A percentile compares a stretch with the other conserved stretches of the same genome.
phyloP scores from a whole-genome alignment of 2,329 filamentous ascomycete genomes.

The Aspergillus bombycis region DNA sequence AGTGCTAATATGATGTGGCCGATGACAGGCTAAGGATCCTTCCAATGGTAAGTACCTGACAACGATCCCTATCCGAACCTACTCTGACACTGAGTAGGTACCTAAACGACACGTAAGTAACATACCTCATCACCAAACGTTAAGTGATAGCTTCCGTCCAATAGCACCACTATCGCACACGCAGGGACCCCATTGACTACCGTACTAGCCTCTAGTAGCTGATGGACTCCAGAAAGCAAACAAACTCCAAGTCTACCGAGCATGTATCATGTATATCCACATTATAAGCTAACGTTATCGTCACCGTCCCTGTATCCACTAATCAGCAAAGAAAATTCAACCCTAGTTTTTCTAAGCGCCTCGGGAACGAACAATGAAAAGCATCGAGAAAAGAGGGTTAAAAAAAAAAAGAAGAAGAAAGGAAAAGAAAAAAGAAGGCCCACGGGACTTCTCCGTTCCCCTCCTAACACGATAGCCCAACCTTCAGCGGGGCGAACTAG shows the following conservation, averaged over 20 bases:
- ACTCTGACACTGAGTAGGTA: background rate
- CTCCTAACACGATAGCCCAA: background rate
- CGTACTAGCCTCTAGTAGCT: background rate
- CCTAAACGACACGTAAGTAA: constrained; percentile 2
- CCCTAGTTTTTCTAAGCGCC: background rate
- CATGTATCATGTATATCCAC: background rate
- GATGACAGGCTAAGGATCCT: background rate
- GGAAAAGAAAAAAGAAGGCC: background rate
- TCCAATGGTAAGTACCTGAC: constrained; percentile 1
- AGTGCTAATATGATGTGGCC: background rate
- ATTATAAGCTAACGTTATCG: background rate
- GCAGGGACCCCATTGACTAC: background rate
- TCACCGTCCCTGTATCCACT: background rate
- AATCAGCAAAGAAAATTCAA: background rate
- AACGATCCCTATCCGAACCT: background rate
- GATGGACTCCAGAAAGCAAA: background rate
- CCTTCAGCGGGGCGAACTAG: constrained; percentile 6
- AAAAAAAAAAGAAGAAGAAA: background rate
- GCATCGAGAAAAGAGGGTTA: background rate
- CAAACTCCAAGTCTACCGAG: background rate
- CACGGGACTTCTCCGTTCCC: constrained; percentile 3
- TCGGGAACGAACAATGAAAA: background rate
- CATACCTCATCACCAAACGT: background rate
- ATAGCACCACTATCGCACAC: background rate
- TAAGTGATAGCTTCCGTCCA: background rate